These are phyloP conservation scores for Leavenworthia alabamica DNA, from an alignment of 345 rosid genomes.

Conservation along the genomic window DNA sequence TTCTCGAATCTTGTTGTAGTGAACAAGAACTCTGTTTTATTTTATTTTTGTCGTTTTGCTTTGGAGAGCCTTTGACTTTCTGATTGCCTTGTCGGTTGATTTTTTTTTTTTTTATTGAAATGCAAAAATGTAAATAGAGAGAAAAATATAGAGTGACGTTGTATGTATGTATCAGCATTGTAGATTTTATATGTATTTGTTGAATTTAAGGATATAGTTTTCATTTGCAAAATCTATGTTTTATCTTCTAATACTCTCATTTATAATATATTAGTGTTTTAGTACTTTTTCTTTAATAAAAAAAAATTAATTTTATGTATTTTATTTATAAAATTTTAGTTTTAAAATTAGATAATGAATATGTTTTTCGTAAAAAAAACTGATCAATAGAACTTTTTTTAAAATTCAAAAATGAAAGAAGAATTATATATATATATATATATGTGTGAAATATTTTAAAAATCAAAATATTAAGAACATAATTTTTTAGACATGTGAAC, in stretches of 20 bases:
- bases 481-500: conserved; percentile 17
- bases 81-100: conserved; percentile 28
- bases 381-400: no score
- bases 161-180: conserved; percentile 11
- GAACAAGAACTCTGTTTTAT: neutral
- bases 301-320: no score
- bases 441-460: no score
- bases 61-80: conserved; percentile 25
- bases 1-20: conserved; percentile 56
- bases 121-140: conserved; percentile 21
- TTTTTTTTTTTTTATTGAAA: neutral
- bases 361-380: no score
- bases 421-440: no score
- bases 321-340: no score
- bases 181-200: conserved; percentile 11
- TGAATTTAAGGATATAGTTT: neutral
- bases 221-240: conserved; percentile 13
- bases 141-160: neutral
- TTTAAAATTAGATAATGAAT: no score
- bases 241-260: no score
- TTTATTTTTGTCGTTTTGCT: conserved; percentile 16
- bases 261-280: no score
- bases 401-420: no score
- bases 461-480: no score
- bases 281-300: no score